Conservation (phyloP, 1,139 yeast species). For the Suhomyces yuchorum region DNA sequence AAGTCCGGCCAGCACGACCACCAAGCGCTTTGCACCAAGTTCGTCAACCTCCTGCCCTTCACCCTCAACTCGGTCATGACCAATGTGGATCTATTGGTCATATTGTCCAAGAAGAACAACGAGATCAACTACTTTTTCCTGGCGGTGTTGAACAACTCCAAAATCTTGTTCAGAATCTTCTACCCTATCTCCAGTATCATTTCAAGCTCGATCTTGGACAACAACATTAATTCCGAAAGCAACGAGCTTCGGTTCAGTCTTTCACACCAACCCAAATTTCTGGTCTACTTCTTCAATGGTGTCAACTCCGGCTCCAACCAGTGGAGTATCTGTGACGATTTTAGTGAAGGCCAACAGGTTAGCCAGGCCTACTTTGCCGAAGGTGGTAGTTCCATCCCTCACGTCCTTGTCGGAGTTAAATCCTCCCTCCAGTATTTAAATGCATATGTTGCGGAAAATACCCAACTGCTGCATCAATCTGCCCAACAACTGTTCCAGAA, state of each 20-base stretch:
- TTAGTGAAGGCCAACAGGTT: conserved; percentile 80
- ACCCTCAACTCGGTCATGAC: conserved; percentile 63
- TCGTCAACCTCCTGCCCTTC: conserved; percentile 66
- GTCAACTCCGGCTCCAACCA: conserved; percentile 57
- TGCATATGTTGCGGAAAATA: conserved; percentile 53
- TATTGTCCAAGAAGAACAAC: conserved; percentile 65
- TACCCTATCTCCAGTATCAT: conserved; percentile 56
- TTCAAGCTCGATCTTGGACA: conserved; percentile 51
- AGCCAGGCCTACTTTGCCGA: conserved; percentile 63
- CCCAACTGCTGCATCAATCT: conserved; percentile 11
- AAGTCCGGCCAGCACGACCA: conserved; percentile 59
- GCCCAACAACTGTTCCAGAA: conserved; percentile 2
- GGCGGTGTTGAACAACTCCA: conserved; percentile 66
- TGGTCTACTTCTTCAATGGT: conserved; percentile 66
- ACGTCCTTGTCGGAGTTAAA: conserved; percentile 55
- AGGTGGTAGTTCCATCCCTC: conserved; percentile 53
- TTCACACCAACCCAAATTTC: conserved; percentile 69
- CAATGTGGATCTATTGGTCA: conserved; percentile 66
- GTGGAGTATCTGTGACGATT: conserved; percentile 84
- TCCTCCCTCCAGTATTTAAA: conserved; percentile 55
- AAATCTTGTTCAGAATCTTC: conserved; percentile 69
- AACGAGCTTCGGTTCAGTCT: conserved; percentile 56
- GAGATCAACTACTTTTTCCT: conserved; percentile 76
- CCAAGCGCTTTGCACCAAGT: conserved; percentile 40
- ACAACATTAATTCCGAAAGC: conserved; percentile 43